Evolutionary conservation across 2,329 filamentous ascomycete genomes (phyloP).

Genomic region (Fusarium mangiferae): DNA sequence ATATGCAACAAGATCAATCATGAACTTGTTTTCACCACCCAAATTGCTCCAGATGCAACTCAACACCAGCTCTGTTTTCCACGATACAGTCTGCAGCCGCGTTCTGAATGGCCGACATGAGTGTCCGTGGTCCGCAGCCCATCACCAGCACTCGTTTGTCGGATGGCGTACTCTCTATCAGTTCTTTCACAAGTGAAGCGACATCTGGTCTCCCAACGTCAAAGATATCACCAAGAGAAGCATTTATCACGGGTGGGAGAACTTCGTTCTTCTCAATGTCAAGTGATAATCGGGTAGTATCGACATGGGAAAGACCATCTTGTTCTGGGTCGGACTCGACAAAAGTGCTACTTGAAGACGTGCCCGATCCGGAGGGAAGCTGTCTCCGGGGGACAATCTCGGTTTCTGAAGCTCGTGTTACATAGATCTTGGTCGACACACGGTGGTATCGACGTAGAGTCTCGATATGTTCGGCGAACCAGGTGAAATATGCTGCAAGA

Average conservation of each 20-base stretch:
- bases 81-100: conserved; percentile 54
- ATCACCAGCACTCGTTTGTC: conserved; percentile 54
- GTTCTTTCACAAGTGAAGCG: conserved; percentile 46
- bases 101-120: conserved; percentile 57
- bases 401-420: conserved; percentile 45
- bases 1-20: not conserved
- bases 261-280: conserved; percentile 35
- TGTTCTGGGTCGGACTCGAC: conserved; percentile 22
- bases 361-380: conserved; percentile 14
- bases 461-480: conserved; percentile 52
- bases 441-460: conserved; percentile 45
- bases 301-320: not conserved
- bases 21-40: conserved; percentile 49
- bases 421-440: conserved; percentile 48
- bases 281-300: not conserved
- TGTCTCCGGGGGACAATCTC: conserved; percentile 7
- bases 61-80: conserved; percentile 55
- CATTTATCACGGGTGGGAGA: not conserved
- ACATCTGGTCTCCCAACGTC: conserved; percentile 53
- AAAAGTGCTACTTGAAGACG: conserved; percentile 13
- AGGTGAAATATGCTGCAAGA: conserved; percentile 48
- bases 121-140: conserved; percentile 57
- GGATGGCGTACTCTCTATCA: conserved; percentile 42
- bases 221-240: conserved; percentile 37
- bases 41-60: conserved; percentile 61